A percentile compares a stretch with the other conserved stretches of the same genome.
Evolutionary conservation across 306 rosid species (phyloP).

Genomic region (Pueraria montana): DNA sequence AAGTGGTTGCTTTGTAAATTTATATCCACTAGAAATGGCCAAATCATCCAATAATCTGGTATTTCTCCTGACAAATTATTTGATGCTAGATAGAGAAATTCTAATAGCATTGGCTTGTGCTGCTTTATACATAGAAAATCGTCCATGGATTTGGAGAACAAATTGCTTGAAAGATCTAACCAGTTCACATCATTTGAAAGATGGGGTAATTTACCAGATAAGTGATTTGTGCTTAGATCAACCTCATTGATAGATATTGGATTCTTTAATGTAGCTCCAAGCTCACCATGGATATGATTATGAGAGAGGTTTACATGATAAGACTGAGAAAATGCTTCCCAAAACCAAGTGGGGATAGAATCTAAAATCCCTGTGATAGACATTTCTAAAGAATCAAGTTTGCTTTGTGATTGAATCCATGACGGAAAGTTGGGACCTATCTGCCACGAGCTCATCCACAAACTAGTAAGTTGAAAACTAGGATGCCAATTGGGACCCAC

Average conservation of each 20-base stretch:
- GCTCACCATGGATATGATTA: conserved; percentile 41
- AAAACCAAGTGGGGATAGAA: background rate
- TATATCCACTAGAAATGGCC: background rate
- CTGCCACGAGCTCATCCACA: background rate
- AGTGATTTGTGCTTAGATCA: too few relatives aligned
- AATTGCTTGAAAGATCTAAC: conserved; percentile 42
- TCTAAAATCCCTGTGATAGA: conserved; percentile 14
- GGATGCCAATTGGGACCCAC: conserved; percentile 37
- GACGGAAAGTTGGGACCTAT: conserved; percentile 40
- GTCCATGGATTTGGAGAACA: background rate
- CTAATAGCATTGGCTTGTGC: background rate
- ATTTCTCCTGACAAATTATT: background rate
- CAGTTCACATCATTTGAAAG: too few relatives aligned
- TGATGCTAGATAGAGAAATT: conserved; percentile 19
- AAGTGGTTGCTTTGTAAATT: background rate
- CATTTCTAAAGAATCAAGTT: background rate
- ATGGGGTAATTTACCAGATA: too few relatives aligned
- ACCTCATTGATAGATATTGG: too few relatives aligned
- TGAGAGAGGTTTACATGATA: background rate
- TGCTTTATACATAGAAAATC: background rate
- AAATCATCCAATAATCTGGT: background rate
- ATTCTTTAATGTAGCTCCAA: background rate
- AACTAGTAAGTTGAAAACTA: fast-evolving
- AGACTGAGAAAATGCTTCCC: too few relatives aligned
- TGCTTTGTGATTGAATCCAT: conserved; percentile 35